These are phyloP conservation scores for Aspergillus glaucus DNA, from an alignment of 2,329 filamentous ascomycete species.

Conservation along the genomic window DNA sequence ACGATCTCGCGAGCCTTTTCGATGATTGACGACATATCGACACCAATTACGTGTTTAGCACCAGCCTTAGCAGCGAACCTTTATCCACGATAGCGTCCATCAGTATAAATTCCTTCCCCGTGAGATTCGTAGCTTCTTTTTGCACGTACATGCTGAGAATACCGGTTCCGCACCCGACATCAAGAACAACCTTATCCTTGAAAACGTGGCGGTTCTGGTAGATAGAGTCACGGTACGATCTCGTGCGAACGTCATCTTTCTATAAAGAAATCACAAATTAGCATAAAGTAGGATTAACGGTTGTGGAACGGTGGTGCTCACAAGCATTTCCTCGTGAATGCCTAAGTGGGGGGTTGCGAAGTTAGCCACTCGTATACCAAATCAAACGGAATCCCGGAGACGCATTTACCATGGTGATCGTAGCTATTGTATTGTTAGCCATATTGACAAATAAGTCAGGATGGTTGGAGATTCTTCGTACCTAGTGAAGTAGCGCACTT, in stretches of 20 bases:
- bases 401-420: slow-evolving; percentile 83
- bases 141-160: slow-evolving; percentile 87
- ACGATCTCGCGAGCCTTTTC: slow-evolving; percentile 97
- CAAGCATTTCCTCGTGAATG: slow-evolving; percentile 97
- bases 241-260: slow-evolving; percentile 98
- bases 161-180: slow-evolving; percentile 93
- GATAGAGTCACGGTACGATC: slow-evolving; percentile 95
- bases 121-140: background rate
- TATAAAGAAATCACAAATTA: slow-evolving; percentile 33
- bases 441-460: background rate
- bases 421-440: slow-evolving; percentile 56
- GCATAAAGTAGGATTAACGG: background rate
- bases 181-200: slow-evolving; percentile 88
- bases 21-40: slow-evolving; percentile 99
- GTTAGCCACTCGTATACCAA: slow-evolving; percentile 13
- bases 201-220: slow-evolving; percentile 93
- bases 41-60: slow-evolving; percentile 96
- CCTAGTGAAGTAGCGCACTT: slow-evolving; percentile 99
- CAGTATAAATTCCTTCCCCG: slow-evolving; percentile 7
- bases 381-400: slow-evolving; percentile 13
- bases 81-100: slow-evolving; percentile 9
- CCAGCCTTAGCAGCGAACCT: slow-evolving; percentile 97
- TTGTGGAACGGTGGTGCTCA: slow-evolving; percentile 45
- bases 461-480: slow-evolving; percentile 33
- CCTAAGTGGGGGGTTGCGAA: slow-evolving; percentile 48